Percentiles rank a stretch among this genome's conserved stretches.
Evolutionary conservation across 1,284 basidiomycete genomes (phyloP).

Genomic region (Fistulinella cinereoalba): DNA sequence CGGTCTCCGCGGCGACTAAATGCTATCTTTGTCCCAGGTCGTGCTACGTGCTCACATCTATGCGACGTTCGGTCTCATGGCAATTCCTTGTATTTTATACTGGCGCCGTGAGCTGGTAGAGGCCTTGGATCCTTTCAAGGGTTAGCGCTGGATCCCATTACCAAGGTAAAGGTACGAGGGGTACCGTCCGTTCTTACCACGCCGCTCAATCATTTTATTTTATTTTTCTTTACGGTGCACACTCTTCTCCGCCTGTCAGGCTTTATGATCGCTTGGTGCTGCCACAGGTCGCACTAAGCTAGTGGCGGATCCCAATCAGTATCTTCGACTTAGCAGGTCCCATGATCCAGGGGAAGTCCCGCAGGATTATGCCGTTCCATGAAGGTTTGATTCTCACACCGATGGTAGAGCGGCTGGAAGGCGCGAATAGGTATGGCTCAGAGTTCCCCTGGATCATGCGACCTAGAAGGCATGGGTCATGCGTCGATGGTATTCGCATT

Average conservation of each 20-base stretch:
- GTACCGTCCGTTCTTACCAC: not conserved
- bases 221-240: not conserved
- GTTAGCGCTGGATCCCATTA: not conserved
- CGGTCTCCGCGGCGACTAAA: conserved; percentile 1
- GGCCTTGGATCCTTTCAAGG: conserved; percentile 2
- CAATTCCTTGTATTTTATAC: conserved; percentile 19
- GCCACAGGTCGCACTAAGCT: not conserved
- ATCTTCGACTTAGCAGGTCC: no score
- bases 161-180: not conserved
- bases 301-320: not conserved
- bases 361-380: no score
- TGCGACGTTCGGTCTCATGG: conserved; percentile 3
- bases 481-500: not conserved
- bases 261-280: not conserved
- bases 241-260: not conserved
- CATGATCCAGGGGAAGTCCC: no score
- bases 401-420: no score
- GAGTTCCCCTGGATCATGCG: conserved; percentile 19
- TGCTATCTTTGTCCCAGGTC: not conserved
- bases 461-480: conserved; percentile 10
- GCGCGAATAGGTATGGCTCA: no score
- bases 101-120: not conserved
- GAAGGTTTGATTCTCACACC: no score
- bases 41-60: not conserved
- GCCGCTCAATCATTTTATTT: not conserved